Conservation (phyloP, 768 basidiomycete genomes). For the Collybia sp. region DNA sequence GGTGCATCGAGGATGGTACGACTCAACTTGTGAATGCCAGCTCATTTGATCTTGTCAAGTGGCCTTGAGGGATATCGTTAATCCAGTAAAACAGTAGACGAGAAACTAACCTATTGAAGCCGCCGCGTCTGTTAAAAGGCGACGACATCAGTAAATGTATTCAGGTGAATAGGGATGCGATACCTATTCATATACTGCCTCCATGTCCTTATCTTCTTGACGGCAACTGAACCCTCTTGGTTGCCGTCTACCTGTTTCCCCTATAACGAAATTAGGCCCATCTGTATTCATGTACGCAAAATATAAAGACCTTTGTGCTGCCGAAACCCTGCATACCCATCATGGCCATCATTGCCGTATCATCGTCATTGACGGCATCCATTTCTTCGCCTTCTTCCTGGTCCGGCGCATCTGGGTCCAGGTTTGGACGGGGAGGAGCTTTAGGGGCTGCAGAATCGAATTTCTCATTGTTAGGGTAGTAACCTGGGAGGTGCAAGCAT, state of each 20-base stretch:
- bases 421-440: constrained; percentile 20
- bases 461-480: neutral
- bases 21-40: constrained; percentile 9
- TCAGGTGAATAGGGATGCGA: constrained; percentile 9
- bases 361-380: constrained; percentile 60
- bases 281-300: neutral
- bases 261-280: constrained; percentile 27
- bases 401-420: constrained; percentile 35
- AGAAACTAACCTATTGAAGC: constrained; percentile 67
- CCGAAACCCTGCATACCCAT: constrained; percentile 92
- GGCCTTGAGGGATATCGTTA: constrained; percentile 49
- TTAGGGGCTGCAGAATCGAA: constrained; percentile 8
- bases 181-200: constrained; percentile 98
- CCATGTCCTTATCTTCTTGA: constrained; percentile 89
- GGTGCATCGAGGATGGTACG: constrained; percentile 5
- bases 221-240: constrained; percentile 60
- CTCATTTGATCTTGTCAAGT: constrained; percentile 91
- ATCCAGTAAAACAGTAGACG: neutral
- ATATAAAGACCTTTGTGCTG: constrained; percentile 61
- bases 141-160: constrained; percentile 3
- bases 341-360: constrained; percentile 79
- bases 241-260: constrained; percentile 80
- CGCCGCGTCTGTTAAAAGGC: constrained; percentile 56
- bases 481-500: constrained; percentile 1
- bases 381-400: constrained; percentile 43